phyloP scores from a whole-genome alignment of 2,329 filamentous ascomycete genomes.

The Fusarium tupiense region DNA sequence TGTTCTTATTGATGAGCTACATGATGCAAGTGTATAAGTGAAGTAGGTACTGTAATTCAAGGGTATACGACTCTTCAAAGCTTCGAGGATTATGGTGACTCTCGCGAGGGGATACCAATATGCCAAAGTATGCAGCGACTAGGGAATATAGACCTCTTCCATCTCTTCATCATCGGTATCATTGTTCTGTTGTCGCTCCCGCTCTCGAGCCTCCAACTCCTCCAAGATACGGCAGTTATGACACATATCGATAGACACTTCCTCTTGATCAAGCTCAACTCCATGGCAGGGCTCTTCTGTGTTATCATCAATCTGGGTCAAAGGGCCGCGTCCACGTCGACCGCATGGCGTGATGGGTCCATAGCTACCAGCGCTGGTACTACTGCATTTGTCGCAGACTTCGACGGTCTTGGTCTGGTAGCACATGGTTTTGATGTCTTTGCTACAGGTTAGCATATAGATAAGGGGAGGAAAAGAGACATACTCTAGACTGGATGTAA shows the following conservation, averaged over 20 bases:
- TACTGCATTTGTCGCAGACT: not conserved
- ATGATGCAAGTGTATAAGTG: not conserved
- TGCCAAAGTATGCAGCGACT: rapidly evolving
- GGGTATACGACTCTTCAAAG: not conserved
- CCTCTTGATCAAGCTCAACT: not conserved
- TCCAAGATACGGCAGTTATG: not conserved
- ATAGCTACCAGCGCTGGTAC: too few relatives aligned
- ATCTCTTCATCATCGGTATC: not conserved
- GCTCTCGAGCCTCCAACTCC: not conserved
- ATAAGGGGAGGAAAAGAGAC: rapidly evolving
- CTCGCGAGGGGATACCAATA: rapidly evolving
- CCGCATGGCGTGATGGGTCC: not conserved
- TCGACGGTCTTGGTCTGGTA: not conserved
- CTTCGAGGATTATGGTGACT: rapidly evolving
- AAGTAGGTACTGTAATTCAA: rapidly evolving
- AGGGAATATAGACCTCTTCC: not conserved
- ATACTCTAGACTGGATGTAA: rapidly evolving
- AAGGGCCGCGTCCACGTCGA: not conserved
- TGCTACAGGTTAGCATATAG: not conserved
- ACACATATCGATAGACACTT: not conserved
- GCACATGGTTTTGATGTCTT: not conserved
- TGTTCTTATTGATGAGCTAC: not conserved
- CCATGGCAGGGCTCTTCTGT: not conserved
- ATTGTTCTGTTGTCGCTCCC: too few relatives aligned
- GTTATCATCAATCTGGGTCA: not conserved